Evolutionary conservation across 306 rosid genomes (phyloP).

Genomic region (Acacia acuminata): DNA sequence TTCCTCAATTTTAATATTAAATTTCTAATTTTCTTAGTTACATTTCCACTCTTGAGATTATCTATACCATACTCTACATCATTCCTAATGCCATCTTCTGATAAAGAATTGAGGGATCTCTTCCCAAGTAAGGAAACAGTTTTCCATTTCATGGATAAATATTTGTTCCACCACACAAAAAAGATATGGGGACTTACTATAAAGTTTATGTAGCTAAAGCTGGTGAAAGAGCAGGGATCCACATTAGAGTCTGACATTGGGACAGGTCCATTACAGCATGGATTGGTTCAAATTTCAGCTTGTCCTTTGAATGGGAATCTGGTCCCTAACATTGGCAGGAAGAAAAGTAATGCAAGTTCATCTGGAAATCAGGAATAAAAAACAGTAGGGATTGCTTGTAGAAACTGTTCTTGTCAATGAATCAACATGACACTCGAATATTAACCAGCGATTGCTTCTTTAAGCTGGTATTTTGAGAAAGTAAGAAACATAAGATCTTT

Average conservation of each 20-base stretch:
- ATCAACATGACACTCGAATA: too few relatives aligned
- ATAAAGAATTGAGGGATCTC: conserved; percentile 46
- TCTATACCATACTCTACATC: too few relatives aligned
- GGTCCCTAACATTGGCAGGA: conserved; percentile 33
- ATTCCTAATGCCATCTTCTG: conserved; percentile 53
- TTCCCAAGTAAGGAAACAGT: conserved; percentile 52
- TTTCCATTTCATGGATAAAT: conserved; percentile 51
- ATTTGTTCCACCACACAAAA: conserved; percentile 22
- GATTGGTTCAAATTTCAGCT: too few relatives aligned
- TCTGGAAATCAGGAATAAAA: conserved; percentile 30
- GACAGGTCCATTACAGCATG: conserved; percentile 17
- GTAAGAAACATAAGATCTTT: conserved; percentile 44
- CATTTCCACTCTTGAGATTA: too few relatives aligned
- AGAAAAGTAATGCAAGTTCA: neutral
- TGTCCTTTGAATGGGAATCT: neutral
- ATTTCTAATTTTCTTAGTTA: too few relatives aligned
- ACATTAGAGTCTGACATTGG: conserved; percentile 30
- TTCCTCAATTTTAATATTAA: too few relatives aligned
- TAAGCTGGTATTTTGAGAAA: conserved; percentile 38
- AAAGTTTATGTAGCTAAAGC: too few relatives aligned
- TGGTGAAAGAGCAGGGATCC: conserved; percentile 25
- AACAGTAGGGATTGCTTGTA: conserved; percentile 40
- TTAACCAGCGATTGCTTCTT: conserved; percentile 35
- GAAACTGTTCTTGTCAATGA: too few relatives aligned
- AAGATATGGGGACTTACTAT: too few relatives aligned